Evolutionary conservation across 176 grass and related monocot genomes (phyloP), one percentile per base, ranked within the genome.

Genomic region (Oryza longistaminata): DNA sequence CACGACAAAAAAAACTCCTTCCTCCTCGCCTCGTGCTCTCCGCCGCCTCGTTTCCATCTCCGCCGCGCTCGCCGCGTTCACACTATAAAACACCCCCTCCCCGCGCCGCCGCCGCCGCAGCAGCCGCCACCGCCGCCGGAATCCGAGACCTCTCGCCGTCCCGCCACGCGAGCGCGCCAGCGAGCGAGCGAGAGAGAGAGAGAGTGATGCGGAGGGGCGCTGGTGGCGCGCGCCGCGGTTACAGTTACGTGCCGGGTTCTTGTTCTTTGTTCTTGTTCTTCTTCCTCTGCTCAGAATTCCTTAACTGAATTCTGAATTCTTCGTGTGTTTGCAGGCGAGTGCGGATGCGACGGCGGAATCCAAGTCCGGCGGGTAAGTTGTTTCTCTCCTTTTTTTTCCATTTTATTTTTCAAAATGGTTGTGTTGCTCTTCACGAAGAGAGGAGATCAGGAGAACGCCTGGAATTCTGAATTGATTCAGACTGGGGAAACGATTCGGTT

Each of bases 281-380:
- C 9, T 5, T 35, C 34, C 4, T 35, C 3, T 35, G 34, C 17
- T 35, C 29, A 13, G 22, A 34, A 34, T 15, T n/a, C 16, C 6
- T 46, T 68, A 14, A 35, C 34, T 35, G 34, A 35, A 35, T 35
- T 35, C 76, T 71, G 77, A 74, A 74, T 43, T 40, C 26, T 7
- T 4, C 1, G 46, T 82, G 83, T 31, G 21, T 76, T 69, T 62
- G 77, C 87, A 89, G 87, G 87, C 42, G 16, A 84, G 87, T 85
- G 66, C 86, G 29, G 76, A 35, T 34, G 68, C 40, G 0, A 42
- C 49, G 17, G 43, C 66, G 50, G 71, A 68, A 81, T 84, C 84
- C 79, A 78, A 49, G 53, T 55, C 80, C 1, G 81, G 70, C 70
- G 81, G 89, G 89, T 91, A 80, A 71, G 75, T 67, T 77, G 25